These are phyloP conservation scores for Myxozyma kluyveri DNA, from an alignment of 805 yeast genomes.

Conservation along the genomic window DNA sequence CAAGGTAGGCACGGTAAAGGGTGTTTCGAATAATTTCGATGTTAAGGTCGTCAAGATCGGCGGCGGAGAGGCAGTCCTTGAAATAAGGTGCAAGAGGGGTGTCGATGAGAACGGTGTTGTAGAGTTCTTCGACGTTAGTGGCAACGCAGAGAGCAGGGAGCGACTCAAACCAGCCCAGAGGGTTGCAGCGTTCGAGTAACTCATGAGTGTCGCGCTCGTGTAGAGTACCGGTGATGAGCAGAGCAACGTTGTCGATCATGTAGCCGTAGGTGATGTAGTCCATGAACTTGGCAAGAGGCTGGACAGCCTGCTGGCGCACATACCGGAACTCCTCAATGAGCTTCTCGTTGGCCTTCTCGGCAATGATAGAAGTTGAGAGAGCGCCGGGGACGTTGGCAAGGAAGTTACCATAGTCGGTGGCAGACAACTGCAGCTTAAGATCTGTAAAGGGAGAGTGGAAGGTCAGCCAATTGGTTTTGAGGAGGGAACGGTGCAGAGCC, in stretches of 20 bases:
- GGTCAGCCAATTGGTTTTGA: not conserved
- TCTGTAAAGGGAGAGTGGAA: slow-evolving; percentile 45
- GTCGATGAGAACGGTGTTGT: slow-evolving; percentile 87
- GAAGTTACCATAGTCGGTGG: slow-evolving; percentile 94
- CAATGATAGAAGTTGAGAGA: slow-evolving; percentile 83
- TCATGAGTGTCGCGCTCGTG: slow-evolving; percentile 92
- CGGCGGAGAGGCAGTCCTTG: slow-evolving; percentile 77
- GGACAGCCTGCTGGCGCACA: slow-evolving; percentile 77
- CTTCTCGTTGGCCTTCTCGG: slow-evolving; percentile 69
- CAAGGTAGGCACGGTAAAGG: slow-evolving; percentile 87
- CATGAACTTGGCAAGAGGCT: slow-evolving; percentile 75
- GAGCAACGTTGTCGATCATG: slow-evolving; percentile 96
- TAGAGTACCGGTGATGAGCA: slow-evolving; percentile 94
- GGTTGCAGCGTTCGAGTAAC: slow-evolving; percentile 87
- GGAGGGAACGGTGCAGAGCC: not conserved
- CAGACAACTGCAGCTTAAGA: slow-evolving; percentile 85
- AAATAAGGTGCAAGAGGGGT: slow-evolving; percentile 98
- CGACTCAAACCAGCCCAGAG: slow-evolving; percentile 98
- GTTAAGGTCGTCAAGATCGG: slow-evolving; percentile 86
- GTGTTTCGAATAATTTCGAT: slow-evolving; percentile 92
- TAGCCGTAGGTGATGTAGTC: slow-evolving; percentile 93
- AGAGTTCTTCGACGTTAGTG: slow-evolving; percentile 89
- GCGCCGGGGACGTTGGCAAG: slow-evolving; percentile 77
- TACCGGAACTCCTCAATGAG: slow-evolving; percentile 82
- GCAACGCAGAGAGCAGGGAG: slow-evolving; percentile 93